Evolutionary conservation across 2,329 filamentous ascomycete species (phyloP).

Genomic region (Aspergillus nomiae): DNA sequence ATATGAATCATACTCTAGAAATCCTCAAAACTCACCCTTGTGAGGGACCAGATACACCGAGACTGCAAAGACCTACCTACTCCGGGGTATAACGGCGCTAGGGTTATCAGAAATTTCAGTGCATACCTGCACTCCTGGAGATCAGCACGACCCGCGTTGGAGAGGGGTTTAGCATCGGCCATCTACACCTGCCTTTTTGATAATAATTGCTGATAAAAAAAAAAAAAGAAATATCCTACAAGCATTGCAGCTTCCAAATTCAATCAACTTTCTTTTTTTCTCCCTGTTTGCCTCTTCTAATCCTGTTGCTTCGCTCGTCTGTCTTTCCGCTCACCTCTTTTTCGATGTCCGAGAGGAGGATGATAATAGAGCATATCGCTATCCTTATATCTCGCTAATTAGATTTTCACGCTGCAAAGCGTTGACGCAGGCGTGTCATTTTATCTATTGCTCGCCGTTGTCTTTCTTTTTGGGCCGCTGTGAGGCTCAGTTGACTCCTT

Average conservation of each 20-base stretch:
- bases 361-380: neutral
- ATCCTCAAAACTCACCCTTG: neutral
- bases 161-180: neutral
- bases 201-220: neutral
- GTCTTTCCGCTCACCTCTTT: neutral
- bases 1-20: neutral
- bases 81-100: neutral
- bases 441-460: neutral
- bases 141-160: neutral
- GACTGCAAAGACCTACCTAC: neutral
- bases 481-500: neutral
- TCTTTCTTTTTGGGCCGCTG: neutral
- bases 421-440: neutral
- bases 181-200: slow-evolving; percentile 9
- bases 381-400: slow-evolving; percentile 1
- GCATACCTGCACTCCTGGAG: neutral
- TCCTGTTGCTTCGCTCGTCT: neutral
- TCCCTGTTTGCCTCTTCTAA: neutral
- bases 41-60: neutral
- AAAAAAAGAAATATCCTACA: neutral
- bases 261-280: neutral
- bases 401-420: neutral
- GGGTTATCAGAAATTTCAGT: neutral
- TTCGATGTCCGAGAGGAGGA: neutral
- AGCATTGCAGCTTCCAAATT: neutral